phyloP scores from a whole-genome alignment of 2,329 filamentous ascomycete genomes.

The Tolypocladium amazonense region DNA sequence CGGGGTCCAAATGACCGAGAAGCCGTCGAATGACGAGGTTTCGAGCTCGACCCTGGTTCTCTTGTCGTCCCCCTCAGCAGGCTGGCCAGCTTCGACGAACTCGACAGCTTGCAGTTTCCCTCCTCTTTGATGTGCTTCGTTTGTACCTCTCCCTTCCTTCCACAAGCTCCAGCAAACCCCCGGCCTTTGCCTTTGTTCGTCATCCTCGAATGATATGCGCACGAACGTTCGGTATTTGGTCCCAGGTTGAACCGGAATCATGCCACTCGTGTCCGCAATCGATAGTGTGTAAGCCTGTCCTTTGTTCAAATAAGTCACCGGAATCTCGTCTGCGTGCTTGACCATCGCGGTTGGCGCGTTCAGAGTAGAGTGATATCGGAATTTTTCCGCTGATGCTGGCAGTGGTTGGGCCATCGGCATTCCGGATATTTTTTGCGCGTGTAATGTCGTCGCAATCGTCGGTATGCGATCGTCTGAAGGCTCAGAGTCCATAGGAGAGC shows the following conservation, averaged over 20 bases:
- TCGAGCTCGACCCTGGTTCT: constrained; percentile 61
- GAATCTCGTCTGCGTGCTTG: constrained; percentile 79
- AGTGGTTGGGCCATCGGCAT: constrained; percentile 34
- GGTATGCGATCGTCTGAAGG: constrained; percentile 39
- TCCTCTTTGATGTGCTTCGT: constrained; percentile 87
- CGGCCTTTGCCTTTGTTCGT: constrained; percentile 79
- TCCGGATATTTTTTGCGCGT: constrained; percentile 36
- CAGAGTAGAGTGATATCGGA: constrained; percentile 80
- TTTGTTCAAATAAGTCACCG: constrained; percentile 97
- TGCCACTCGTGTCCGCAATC: constrained; percentile 65
- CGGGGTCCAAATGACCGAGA: constrained; percentile 81
- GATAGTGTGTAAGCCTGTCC: constrained; percentile 87
- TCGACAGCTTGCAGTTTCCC: constrained; percentile 92
- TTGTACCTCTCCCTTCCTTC: constrained; percentile 95
- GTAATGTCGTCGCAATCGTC: constrained; percentile 50
- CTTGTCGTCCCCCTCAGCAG: constrained; percentile 52
- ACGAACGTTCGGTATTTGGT: constrained; percentile 81
- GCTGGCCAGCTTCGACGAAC: constrained; percentile 62
- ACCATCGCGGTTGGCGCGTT: constrained; percentile 97
- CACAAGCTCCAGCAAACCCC: constrained; percentile 76
- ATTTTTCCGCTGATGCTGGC: constrained; percentile 54
- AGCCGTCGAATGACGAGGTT: constrained; percentile 80
- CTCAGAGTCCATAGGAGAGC: constrained; percentile 53
- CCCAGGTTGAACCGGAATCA: constrained; percentile 45
- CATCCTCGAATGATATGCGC: constrained; percentile 94